Evolutionary conservation across 495 filamentous ascomycete genomes (phyloP), one percentile per base, ranked within the genome.

Genomic region (Baudoinia panamericana): DNA sequence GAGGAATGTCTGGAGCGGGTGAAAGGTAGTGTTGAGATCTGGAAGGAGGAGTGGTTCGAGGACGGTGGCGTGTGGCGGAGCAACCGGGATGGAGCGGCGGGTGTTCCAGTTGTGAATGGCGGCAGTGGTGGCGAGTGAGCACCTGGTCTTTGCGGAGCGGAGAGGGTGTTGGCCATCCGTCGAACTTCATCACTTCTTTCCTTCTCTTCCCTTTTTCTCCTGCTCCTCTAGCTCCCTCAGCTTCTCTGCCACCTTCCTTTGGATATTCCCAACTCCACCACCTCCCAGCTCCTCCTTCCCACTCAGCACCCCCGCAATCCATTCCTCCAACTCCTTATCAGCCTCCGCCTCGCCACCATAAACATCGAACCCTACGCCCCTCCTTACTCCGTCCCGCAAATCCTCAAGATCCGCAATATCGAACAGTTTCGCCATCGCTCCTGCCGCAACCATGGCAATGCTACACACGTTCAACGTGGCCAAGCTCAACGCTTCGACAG

Each of bases 41-140:
- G 90, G 90, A 97, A 97, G 64, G 65, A 72, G 55, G 90, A 97
- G 68, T 79, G 83, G 54, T 96, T 96, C 72, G 63, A 61, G 38
- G 76, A 73, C 42, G 84, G 82, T 37, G 72, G 66, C 10, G 75
- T 93, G 37, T 96, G 88, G 88, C 78, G 87, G 66, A 84, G 81
- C 44, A 96, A 96, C 67, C 63, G 80, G 54, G 86, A 93, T 64
- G 77, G 82, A 31, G 62, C 64, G 56, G 59, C 53, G 6, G 80
- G 76, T 3, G 47, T 50, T 20, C 35, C 34, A 13, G 47, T 50
- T 10, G 45, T 42, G 17, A 10, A 29, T 7, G 13, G 21, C 18
- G 21, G 16, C 13, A 37, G 6, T 11, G 19, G 8, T 7, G 17
- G 30, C 30, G 8, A 16, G 15, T 17, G 30, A 9, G 30, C 9